Conservation (phyloP, 139 green algal species). For the Closterium sp. region DNA sequence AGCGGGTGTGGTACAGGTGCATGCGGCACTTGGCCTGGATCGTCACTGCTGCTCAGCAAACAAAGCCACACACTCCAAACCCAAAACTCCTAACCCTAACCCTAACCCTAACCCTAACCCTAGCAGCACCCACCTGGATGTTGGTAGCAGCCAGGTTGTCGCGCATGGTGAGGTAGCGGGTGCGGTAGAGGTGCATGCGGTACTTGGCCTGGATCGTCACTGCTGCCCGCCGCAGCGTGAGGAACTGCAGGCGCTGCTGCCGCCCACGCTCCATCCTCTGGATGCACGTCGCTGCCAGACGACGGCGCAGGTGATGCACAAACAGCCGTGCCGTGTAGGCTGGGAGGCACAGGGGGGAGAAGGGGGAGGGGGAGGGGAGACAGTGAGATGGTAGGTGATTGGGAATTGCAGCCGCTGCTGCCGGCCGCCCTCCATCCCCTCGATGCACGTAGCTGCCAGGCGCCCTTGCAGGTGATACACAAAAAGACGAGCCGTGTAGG, state of each 20-base stretch:
- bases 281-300: neutral
- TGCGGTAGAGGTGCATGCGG: constrained; percentile 3
- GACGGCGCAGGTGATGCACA: neutral
- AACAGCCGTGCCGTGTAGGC: neutral
- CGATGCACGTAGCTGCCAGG: neutral
- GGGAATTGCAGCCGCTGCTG: neutral
- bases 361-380: no score
- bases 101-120: neutral
- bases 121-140: neutral
- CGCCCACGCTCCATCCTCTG: neutral
- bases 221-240: neutral
- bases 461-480: neutral
- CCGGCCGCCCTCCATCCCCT: neutral
- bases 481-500: neutral
- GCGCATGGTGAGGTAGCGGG: neutral
- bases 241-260: neutral
- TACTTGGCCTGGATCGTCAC: neutral
- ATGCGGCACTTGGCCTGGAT: neutral
- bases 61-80: no score
- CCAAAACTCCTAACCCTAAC: no score
- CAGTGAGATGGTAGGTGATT: no score
- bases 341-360: neutral
- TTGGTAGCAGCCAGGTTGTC: neutral
- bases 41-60: neutral
- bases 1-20: neutral